A percentile compares a stretch with the other conserved stretches of the same genome.
These are phyloP conservation scores for Cystobasidium sp. DNA, from an alignment of 1,284 basidiomycete genomes.

Conservation along the genomic window DNA sequence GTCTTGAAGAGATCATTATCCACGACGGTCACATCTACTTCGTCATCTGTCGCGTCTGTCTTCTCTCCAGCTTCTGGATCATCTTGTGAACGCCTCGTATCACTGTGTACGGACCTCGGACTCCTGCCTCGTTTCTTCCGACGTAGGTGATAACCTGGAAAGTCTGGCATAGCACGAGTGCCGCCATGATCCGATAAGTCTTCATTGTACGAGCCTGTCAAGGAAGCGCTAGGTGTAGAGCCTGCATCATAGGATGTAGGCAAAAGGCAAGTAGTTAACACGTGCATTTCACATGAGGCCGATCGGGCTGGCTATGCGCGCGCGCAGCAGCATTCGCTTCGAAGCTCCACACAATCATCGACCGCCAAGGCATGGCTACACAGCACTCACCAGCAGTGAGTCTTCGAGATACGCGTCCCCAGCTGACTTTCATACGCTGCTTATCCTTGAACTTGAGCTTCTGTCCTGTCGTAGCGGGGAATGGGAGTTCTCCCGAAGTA, in stretches of 20 bases:
- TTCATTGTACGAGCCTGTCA: slow-evolving; percentile 16
- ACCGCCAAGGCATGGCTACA: neutral
- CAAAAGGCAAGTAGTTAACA: neutral
- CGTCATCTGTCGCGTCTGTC: slow-evolving; percentile 7
- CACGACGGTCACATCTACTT: slow-evolving; percentile 31
- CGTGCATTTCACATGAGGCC: neutral
- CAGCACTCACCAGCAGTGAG: slow-evolving; percentile 12
- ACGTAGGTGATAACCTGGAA: slow-evolving; percentile 16
- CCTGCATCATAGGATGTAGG: neutral
- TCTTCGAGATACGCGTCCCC: slow-evolving; percentile 5
- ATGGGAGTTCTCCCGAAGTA: neutral
- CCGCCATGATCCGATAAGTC: neutral
- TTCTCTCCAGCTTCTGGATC: neutral
- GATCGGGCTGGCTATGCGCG: neutral
- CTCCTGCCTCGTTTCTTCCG: neutral
- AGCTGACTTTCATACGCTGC: slow-evolving; percentile 8
- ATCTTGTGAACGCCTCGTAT: slow-evolving; percentile 5
- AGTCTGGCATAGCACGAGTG: neutral
- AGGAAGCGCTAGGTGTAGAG: slow-evolving; percentile 19
- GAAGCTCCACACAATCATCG: neutral
- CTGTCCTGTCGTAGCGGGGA: slow-evolving; percentile 11
- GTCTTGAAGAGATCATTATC: slow-evolving; percentile 23
- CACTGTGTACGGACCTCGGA: neutral
- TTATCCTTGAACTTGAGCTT: slow-evolving; percentile 11
- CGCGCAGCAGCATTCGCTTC: neutral